Base-by-base conservation (phyloP, 176 grass and related monocot species). In the Hordeum marinum region DNA sequence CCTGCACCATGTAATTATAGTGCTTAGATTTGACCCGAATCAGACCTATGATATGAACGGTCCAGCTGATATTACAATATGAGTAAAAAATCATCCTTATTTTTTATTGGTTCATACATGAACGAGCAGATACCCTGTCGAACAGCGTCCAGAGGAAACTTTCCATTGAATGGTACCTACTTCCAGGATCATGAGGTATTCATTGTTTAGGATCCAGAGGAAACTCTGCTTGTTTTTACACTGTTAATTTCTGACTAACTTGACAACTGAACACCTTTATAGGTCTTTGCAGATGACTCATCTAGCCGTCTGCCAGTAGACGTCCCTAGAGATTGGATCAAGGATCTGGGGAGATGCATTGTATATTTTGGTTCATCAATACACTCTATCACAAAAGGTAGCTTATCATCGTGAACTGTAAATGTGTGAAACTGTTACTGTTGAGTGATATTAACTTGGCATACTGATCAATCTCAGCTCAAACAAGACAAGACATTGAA, bases 121-220 rank as follows among this genome's bases (percentile, higher is more conserved):
- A 86, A 83, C n/a, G 21, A 36, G 39, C 85, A 98, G 96, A 92
- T 98, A 89, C 96, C 95, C 20, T 90, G 95, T 86, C 87, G 93
- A 89, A 95, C 91, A 77, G 95, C 95, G 85, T 90, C 76, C 63
- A 63, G 63, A 79, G 95, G 95, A 82, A 95, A 92, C 17, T 98
- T 98, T 89, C 95, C 95, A 36, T 86, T 98, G 79, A 92, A 98
- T 78, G 96, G 96, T 76, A 98, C 96, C 43, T 98, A 98, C 64
- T 98, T 98, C 74, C 96, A 98, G 83, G 72, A 90, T 40, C 85
- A 98, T 79, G 95, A 95, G 91, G 95, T 98, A 86, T 43, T 15
- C 65, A 71, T 9, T 29, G 29, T 29, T 29, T 29, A 29, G 29
- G 29, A 29, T 29, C 29, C 29, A 29, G 29, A 29, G 29, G 29